A percentile compares a stretch with the other conserved stretches of the same genome.
Evolutionary conservation across 2,329 filamentous ascomycete genomes (phyloP).

Genomic region (Sordariomycetes sp.): DNA sequence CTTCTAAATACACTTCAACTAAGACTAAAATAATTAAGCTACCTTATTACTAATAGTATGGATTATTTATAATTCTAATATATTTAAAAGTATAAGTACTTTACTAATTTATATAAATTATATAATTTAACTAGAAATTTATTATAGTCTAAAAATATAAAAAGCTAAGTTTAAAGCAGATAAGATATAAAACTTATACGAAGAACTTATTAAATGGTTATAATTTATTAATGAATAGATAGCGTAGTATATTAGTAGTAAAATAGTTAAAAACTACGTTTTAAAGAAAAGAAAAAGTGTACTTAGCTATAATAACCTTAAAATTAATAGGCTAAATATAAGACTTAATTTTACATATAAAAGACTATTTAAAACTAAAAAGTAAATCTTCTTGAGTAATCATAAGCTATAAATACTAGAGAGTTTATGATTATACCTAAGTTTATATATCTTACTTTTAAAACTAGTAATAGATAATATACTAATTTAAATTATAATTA

Average conservation of each 20-base stretch:
- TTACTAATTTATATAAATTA: not conserved
- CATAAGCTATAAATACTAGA: not conserved
- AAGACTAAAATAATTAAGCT: not conserved
- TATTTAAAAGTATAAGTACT: not conserved
- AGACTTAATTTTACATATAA: not conserved
- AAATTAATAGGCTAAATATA: not conserved
- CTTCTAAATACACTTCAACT: not conserved
- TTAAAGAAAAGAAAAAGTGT: not conserved
- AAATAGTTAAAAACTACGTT: not conserved
- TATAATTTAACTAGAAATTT: not conserved
- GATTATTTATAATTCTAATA: not conserved
- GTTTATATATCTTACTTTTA: no score
- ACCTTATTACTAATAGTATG: not conserved
- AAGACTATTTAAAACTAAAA: not conserved
- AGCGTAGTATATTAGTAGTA: not conserved
- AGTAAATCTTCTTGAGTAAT: not conserved
- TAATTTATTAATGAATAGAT: not conserved
- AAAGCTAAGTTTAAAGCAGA: not conserved
- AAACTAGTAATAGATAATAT: no score
- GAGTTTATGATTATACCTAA: no score
- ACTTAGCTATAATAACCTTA: not conserved
- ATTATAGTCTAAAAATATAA: not conserved
- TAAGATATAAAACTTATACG: not conserved
- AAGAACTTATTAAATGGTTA: not conserved
- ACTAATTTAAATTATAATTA: no score